Percentiles rank a stretch among this genome's conserved stretches.
These are phyloP conservation scores for Imleria badia DNA, from an alignment of 768 basidiomycete species.

Conservation along the genomic window DNA sequence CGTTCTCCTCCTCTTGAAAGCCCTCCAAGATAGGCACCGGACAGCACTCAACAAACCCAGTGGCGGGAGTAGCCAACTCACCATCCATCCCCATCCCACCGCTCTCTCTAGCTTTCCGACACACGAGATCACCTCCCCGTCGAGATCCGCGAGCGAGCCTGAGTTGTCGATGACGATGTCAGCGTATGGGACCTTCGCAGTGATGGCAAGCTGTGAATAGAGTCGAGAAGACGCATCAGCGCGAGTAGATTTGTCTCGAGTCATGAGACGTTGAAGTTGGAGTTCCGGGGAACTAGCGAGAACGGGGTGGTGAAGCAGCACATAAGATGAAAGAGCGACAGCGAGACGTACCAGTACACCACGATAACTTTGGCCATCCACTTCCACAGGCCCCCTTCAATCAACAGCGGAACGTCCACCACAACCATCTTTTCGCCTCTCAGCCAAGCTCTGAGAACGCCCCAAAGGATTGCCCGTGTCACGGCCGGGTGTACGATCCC, in stretches of 20 bases:
- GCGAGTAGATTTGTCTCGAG: conserved; percentile 63
- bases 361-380: conserved; percentile 84
- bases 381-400: conserved; percentile 84
- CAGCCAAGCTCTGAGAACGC: conserved; percentile 70
- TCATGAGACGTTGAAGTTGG: conserved; percentile 81
- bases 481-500: conserved; percentile 90
- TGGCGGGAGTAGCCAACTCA: conserved; percentile 65
- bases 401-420: conserved; percentile 88
- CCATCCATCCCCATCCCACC: conserved; percentile 56
- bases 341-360: conserved; percentile 76
- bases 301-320: neutral
- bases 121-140: conserved; percentile 43
- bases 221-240: conserved; percentile 75
- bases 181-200: conserved; percentile 79
- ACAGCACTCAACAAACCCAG: conserved; percentile 47
- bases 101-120: conserved; percentile 43
- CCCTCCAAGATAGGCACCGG: conserved; percentile 39
- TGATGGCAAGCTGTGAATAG: conserved; percentile 76
- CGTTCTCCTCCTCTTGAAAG: conserved; percentile 19
- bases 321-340: conserved; percentile 1
- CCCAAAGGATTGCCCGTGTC: conserved; percentile 69
- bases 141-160: conserved; percentile 66
- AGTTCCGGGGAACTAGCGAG: conserved; percentile 68
- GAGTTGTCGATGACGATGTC: conserved; percentile 90
- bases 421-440: conserved; percentile 76